These are phyloP conservation scores for Babjeviella inositovora DNA, from an alignment of 805 yeast species.

Conservation along the genomic window DNA sequence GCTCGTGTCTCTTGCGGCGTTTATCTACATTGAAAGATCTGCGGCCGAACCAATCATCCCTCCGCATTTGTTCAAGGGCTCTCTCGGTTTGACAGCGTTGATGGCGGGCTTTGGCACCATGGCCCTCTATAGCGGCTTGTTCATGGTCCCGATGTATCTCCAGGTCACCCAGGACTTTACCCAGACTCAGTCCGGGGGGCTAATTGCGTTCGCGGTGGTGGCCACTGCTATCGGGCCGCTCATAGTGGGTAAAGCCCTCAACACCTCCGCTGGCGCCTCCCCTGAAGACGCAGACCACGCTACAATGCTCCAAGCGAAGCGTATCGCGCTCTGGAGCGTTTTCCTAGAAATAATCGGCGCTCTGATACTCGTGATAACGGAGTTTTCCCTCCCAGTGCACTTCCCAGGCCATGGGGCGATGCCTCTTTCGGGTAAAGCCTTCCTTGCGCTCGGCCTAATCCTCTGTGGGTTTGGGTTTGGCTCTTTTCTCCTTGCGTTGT, in stretches of 20 bases:
- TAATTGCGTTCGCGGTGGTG: constrained; percentile 21
- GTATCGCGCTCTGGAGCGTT: no score
- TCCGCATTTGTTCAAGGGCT: constrained; percentile 16
- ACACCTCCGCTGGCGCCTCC: neutral
- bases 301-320: no score
- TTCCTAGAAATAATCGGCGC: no score
- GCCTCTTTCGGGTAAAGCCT: no score
- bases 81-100: constrained; percentile 17
- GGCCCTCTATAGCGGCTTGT: constrained; percentile 16
- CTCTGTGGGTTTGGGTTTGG: constrained; percentile 21
- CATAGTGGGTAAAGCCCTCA: constrained; percentile 10
- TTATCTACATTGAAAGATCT: constrained; percentile 14
- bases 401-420: no score
- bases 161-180: constrained; percentile 22
- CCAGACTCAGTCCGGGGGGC: constrained; percentile 18
- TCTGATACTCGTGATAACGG: no score
- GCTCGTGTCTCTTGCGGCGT: constrained; percentile 6
- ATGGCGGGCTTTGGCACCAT: constrained; percentile 18
- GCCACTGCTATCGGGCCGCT: constrained; percentile 20
- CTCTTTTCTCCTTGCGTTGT: constrained; percentile 17
- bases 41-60: constrained; percentile 23
- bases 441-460: constrained; percentile 11
- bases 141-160: constrained; percentile 20
- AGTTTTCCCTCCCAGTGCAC: no score
- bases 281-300: no score